phyloP scores from a whole-genome alignment of 164 flowering plant genomes.

The Cinnamomum micranthum region DNA sequence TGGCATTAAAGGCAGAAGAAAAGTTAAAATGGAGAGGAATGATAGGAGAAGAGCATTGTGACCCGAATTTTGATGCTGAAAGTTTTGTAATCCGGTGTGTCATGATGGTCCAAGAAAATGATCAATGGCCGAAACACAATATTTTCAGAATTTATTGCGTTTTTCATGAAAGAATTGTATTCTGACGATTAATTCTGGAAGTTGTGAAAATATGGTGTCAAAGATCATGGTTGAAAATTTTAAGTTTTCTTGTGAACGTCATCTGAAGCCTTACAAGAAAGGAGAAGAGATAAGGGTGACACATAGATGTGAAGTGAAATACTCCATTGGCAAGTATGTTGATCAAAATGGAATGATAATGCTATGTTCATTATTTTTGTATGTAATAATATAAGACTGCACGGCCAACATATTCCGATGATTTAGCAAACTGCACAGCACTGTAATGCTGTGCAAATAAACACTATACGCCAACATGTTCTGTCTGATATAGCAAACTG shows the following conservation, averaged over 20 bases:
- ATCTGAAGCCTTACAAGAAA: not conserved
- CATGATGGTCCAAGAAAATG: not conserved
- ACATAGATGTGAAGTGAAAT: not conserved
- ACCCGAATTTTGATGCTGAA: not conserved
- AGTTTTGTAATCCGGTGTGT: not conserved
- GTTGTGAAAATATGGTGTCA: not conserved
- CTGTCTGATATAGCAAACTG: no score
- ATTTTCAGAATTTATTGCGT: not conserved
- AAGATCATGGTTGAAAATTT: not conserved
- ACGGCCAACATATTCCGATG: no score
- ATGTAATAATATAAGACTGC: no score
- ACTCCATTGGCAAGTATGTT: conserved; percentile 14
- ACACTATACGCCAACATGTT: no score
- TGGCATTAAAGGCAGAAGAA: not conserved
- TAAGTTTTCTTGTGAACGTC: not conserved
- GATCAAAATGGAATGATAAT: no score
- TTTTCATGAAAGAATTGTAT: not conserved
- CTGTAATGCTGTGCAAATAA: no score
- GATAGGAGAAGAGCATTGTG: not conserved
- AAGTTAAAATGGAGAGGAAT: not conserved
- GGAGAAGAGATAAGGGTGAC: not conserved
- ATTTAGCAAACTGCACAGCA: no score
- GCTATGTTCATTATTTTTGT: no score
- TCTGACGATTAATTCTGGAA: not conserved
- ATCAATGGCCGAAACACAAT: not conserved